Evolutionary conservation across 1,284 basidiomycete genomes (phyloP).

Genomic region (Marasmius oreades): DNA sequence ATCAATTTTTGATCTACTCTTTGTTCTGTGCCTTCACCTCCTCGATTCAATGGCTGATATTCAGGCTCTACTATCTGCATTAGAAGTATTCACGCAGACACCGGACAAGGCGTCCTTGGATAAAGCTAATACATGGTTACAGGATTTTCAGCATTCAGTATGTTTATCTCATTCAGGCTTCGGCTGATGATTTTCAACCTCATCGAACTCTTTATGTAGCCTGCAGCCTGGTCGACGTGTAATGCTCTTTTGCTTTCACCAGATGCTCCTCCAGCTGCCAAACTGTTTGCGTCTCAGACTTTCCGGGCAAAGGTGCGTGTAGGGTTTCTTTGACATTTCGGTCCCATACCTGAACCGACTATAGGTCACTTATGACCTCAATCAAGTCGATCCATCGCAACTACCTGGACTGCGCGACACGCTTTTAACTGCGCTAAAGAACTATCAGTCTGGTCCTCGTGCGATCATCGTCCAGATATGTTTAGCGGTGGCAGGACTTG

Average conservation of each 20-base stretch:
- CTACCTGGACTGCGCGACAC: constrained; percentile 85
- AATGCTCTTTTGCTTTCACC: constrained; percentile 84
- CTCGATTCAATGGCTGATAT: constrained; percentile 55
- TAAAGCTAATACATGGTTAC: constrained; percentile 87
- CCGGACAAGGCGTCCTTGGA: constrained; percentile 84
- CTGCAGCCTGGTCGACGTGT: constrained; percentile 95
- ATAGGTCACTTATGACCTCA: constrained; percentile 93
- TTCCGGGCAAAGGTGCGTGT: constrained; percentile 86
- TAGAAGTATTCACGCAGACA: constrained; percentile 71
- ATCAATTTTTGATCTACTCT: neutral
- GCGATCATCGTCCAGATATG: constrained; percentile 89
- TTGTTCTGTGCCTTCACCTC: neutral
- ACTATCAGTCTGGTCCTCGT: constrained; percentile 73
- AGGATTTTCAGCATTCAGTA: constrained; percentile 97
- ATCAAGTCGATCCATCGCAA: constrained; percentile 77
- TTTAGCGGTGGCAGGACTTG: constrained; percentile 86
- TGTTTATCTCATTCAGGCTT: constrained; percentile 70
- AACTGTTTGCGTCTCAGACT: constrained; percentile 96
- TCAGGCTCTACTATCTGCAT: constrained; percentile 66
- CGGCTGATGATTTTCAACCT: constrained; percentile 56
- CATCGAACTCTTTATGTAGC: constrained; percentile 76
- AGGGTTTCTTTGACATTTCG: constrained; percentile 6
- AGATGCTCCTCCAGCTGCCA: constrained; percentile 78
- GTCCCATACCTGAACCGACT: constrained; percentile 4
- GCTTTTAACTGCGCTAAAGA: constrained; percentile 72